These are phyloP conservation scores for Paecilomyces sp. DNA, from an alignment of 2,329 filamentous ascomycete species.

Conservation along the genomic window DNA sequence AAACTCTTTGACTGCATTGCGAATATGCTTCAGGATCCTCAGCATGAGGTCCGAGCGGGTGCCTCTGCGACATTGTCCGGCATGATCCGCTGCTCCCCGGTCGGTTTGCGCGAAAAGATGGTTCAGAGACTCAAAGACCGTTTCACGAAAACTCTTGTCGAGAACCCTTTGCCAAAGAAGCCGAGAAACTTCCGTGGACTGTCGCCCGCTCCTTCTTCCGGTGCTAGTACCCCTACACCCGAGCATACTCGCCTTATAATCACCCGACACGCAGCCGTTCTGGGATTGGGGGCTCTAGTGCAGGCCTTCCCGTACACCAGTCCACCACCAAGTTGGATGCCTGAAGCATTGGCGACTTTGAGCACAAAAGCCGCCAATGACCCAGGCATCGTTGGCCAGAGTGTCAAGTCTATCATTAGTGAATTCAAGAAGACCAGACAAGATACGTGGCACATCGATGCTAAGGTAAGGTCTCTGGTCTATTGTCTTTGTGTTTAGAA, in stretches of 20 bases:
- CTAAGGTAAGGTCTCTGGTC: constrained; percentile 61
- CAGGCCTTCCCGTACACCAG: constrained; percentile 95
- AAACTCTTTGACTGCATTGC: constrained; percentile 87
- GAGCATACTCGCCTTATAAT: constrained; percentile 67
- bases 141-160: constrained; percentile 69
- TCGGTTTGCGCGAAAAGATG: constrained; percentile 67
- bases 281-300: constrained; percentile 83
- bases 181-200: constrained; percentile 30
- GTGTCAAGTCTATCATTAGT: constrained; percentile 85
- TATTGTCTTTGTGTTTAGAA: constrained; percentile 2
- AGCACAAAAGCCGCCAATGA: constrained; percentile 82
- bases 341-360: constrained; percentile 78
- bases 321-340: constrained; percentile 89
- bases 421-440: constrained; percentile 99
- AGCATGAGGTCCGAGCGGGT: constrained; percentile 88
- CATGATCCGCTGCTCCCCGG: constrained; percentile 94
- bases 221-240: constrained; percentile 42
- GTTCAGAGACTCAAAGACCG: constrained; percentile 68
- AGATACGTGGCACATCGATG: constrained; percentile 96
- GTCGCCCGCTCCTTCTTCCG: constrained; percentile 36
- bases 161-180: constrained; percentile 80
- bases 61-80: constrained; percentile 90
- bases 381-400: constrained; percentile 86
- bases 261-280: constrained; percentile 77
- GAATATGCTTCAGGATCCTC: constrained; percentile 83